Evolutionary conservation across 2,329 filamentous ascomycete genomes (phyloP), one percentile per base, ranked within the genome.

Genomic region (Fusarium palustre): DNA sequence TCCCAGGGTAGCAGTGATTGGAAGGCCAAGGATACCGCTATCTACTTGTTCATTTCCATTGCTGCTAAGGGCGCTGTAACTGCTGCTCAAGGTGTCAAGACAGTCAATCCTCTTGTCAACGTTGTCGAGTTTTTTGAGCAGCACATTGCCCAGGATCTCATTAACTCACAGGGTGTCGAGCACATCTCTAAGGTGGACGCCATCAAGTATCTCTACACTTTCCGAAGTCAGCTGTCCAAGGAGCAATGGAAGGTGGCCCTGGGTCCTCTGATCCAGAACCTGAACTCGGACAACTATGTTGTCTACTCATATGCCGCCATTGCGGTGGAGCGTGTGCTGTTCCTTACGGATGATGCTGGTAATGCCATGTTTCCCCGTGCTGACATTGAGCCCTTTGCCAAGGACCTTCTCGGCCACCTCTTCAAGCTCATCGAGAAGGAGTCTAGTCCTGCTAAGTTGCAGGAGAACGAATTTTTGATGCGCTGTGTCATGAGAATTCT

Each of bases 391-490:
- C 91, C 91, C 0, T 88, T 96, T 66, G 89, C 95, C 25, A 94
- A 94, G 78, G 93, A 97, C 72, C 87, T 99, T 3, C 84, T 98
- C 22, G 87, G 93, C 55, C 95, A 98, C 76, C 85, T 99, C 15
- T 98, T 99, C 85, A 90, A 91, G 69, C 86, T 99, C 54, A 93
- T 99, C 70, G 92, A 97, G 77, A 93, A 92, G 77, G 91, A 97
- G 73, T 85, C 86, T 6, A 91, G 92, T 13, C 91, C 97, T 1
- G 89, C 95, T 69, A 99, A 98, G 84, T 90, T 99, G 66, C 96
- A 99, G 77, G 96, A 99, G 81, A 99, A 99, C 77, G 96, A 99
- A 78, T 99, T 98, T 79, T 80, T 99, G 76, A 98, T 99, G 94
- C 92, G 94, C 74, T 99, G 96, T 75, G 93, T 97, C 59, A 99